phyloP scores from a whole-genome alignment of 257 asterid species.

The Verbena officinalis region DNA sequence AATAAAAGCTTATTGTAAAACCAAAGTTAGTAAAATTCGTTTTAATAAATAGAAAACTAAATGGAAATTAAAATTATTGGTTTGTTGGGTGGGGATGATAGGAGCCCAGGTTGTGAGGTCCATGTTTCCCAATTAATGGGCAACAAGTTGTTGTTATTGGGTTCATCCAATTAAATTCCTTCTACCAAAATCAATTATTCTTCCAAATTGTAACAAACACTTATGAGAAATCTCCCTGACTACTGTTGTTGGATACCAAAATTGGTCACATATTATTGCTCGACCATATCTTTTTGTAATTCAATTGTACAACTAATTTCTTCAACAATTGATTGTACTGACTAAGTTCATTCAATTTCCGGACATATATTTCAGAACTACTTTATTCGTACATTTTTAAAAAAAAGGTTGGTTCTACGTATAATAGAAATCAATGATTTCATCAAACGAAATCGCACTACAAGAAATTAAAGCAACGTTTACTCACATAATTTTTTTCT shows the following conservation, averaged over 20 bases:
- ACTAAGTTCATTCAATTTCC: neutral
- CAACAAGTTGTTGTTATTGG: neutral
- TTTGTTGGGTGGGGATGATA: neutral
- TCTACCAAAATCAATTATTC: neutral
- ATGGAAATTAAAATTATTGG: no score
- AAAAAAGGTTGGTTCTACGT: no score
- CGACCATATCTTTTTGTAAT: neutral
- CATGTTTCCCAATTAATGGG: slow-evolving; percentile 3
- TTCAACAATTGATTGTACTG: neutral
- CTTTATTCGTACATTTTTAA: neutral
- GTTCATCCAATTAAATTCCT: neutral
- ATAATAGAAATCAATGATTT: no score
- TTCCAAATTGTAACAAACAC: neutral
- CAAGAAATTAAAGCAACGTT: no score
- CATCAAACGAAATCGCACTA: no score
- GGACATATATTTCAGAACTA: neutral
- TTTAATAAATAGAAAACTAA: no score
- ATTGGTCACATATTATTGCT: neutral
- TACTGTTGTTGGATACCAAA: neutral
- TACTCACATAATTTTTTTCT: no score
- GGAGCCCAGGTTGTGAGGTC: neutral
- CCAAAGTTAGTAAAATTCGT: no score
- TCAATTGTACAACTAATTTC: neutral
- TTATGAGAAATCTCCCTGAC: neutral
- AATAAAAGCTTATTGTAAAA: no score